A percentile compares a stretch with the other conserved stretches of the same genome.
Evolutionary conservation across 2,329 filamentous ascomycete genomes (phyloP).

Genomic region (Colletotrichum endophyticum): DNA sequence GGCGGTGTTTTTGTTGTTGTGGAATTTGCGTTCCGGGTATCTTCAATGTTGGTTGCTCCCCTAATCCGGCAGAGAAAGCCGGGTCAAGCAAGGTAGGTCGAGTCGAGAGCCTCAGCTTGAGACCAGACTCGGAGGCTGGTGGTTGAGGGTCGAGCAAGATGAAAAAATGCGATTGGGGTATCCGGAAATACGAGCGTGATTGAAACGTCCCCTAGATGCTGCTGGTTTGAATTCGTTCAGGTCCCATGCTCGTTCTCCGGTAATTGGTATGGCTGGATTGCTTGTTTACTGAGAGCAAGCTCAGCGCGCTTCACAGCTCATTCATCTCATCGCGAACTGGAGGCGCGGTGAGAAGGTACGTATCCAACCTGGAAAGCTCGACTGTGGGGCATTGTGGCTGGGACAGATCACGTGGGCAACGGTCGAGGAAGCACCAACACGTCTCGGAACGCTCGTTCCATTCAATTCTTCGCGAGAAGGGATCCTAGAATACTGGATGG

Average conservation of each 20-base stretch:
- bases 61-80: background rate
- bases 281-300: background rate
- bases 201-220: background rate
- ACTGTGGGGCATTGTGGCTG: background rate
- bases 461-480: background rate
- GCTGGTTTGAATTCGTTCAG: background rate
- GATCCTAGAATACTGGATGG: background rate
- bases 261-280: background rate
- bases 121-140: background rate
- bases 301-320: background rate
- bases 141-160: background rate
- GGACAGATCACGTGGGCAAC: background rate
- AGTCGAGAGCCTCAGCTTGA: background rate
- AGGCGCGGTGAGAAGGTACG: constrained; percentile 5
- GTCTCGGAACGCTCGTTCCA: background rate
- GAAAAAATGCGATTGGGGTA: background rate
- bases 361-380: background rate
- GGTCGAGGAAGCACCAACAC: background rate
- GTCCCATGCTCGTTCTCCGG: background rate
- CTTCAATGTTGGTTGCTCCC: background rate
- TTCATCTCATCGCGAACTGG: background rate
- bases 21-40: background rate
- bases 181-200: background rate
- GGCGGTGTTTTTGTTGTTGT: background rate
- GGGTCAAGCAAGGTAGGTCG: background rate